Evolutionary conservation across 2,329 filamentous ascomycete genomes (phyloP).

Genomic region (Capronia coronata): DNA sequence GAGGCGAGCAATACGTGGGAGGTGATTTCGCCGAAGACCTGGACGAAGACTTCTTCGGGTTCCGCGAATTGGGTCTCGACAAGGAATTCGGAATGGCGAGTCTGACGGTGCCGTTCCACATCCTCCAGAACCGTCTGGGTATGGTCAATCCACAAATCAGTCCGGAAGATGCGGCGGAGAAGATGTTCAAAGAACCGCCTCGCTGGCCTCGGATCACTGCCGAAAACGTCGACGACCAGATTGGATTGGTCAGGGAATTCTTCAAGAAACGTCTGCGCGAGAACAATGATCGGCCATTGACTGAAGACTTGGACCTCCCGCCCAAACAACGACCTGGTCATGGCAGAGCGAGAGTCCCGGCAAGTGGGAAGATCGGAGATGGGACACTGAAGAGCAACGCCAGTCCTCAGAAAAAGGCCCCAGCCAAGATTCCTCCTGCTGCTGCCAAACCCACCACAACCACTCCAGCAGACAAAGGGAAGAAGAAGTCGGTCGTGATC

Average conservation of each 20-base stretch:
- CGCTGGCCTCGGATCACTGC: constrained; percentile 70
- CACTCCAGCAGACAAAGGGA: constrained; percentile 23
- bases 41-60: constrained; percentile 97
- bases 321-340: constrained; percentile 67
- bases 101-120: constrained; percentile 85
- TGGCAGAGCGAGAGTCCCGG: constrained; percentile 40
- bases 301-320: constrained; percentile 92
- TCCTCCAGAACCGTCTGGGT: constrained; percentile 84
- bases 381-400: constrained; percentile 31
- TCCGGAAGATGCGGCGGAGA: constrained; percentile 26
- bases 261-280: constrained; percentile 83
- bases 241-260: constrained; percentile 84
- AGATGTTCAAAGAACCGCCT: constrained; percentile 57
- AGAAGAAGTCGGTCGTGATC: constrained; percentile 21
- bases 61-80: constrained; percentile 88
- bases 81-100: constrained; percentile 82
- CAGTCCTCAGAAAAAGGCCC: constrained; percentile 40
- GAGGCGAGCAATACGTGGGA: constrained; percentile 91
- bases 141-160: constrained; percentile 54
- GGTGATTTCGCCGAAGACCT: constrained; percentile 97
- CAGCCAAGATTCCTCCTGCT: constrained; percentile 18
- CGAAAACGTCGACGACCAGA: constrained; percentile 70
- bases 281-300: constrained; percentile 71
- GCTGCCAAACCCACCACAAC: constrained; percentile 12
- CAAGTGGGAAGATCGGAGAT: constrained; percentile 41